phyloP scores from a whole-genome alignment of 495 filamentous ascomycete species.

The Penicillium longicatenatum region DNA sequence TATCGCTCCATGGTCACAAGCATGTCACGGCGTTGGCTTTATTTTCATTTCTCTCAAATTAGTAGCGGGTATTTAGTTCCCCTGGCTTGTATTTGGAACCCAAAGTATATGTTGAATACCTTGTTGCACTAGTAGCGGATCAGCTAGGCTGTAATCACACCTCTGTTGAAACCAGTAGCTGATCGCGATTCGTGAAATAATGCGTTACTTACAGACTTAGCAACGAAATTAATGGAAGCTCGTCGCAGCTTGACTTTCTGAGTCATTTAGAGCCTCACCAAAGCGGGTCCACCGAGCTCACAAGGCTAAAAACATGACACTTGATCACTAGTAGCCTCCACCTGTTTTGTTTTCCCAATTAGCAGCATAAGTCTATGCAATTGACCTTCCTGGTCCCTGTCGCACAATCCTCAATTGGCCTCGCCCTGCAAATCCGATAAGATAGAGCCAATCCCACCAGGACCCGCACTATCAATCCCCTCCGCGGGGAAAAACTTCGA shows the following conservation, averaged over 20 bases:
- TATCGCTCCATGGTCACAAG: constrained; percentile 18
- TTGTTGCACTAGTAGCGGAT: constrained; percentile 6
- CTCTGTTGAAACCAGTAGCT: too few species aligned
- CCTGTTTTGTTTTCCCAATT: not conserved
- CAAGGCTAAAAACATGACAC: not conserved
- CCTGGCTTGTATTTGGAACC: constrained; percentile 16
- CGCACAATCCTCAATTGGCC: not conserved
- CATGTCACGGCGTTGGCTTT: constrained; percentile 34
- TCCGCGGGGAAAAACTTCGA: not conserved
- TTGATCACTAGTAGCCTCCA: not conserved
- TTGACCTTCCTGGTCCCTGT: not conserved
- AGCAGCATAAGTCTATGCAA: not conserved
- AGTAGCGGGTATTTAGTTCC: constrained; percentile 14
- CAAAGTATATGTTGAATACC: constrained; percentile 9
- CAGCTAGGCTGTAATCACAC: not conserved
- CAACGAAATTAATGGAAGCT: constrained; percentile 12
- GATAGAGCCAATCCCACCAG: not conserved
- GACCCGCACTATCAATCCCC: not conserved
- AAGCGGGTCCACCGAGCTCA: not conserved
- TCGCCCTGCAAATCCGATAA: not conserved
- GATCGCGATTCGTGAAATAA: too few species aligned
- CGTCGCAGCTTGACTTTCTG: not conserved
- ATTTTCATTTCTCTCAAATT: constrained; percentile 9
- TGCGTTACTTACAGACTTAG: not conserved
- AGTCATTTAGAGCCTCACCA: constrained; percentile 1